Evolutionary conservation across 1,284 basidiomycete genomes (phyloP), one percentile per base, ranked within the genome.

Genomic region (Caloboletus inedulis): DNA sequence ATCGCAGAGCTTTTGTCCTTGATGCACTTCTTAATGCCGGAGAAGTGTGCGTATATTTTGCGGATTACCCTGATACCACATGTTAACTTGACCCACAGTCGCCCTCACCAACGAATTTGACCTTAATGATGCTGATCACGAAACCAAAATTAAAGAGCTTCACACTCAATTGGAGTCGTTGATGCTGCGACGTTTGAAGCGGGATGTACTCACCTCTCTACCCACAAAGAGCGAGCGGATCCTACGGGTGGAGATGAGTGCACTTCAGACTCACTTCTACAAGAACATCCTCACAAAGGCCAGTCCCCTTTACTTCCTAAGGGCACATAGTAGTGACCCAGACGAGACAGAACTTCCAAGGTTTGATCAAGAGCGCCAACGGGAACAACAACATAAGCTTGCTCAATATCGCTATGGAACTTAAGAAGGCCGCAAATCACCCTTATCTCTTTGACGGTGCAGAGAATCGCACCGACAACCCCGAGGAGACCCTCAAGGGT

Each of bases 11-110:
- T 99, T 21, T 78, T 98, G 37, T 93, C 97, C 14, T 75, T 99
- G 63, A 97, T 99, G 87, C 97, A 99, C 70, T 99, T 99, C 79
- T 77, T 99, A 57, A 96, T 97, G 85, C 97, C 97, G 5, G 95
- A 98, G 64, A 92, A 94, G 75, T 99, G 95, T 89, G 70, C 75
- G 85, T 72, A 18, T 42, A 27, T 25, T 43, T 48, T 51, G 7
- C 40, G 25, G 51, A 25, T 37, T 43, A 37, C 47, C 18, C 12
- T 36, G 18, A 29, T 18, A 46, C 16, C 49, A 12, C 51, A 36
- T 42, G 42, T 29, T 69, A n/a, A 58, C 36, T 60, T 46, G 42
- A 57, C 61, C 56, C 64, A 47, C 69, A 89, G 87, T 89, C 61
- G 80, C 83, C 2, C 78, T 98, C 21, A 87, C 89, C 16, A 94